phyloP scores from a whole-genome alignment of 306 rosid species.

The Medicago lupulina region DNA sequence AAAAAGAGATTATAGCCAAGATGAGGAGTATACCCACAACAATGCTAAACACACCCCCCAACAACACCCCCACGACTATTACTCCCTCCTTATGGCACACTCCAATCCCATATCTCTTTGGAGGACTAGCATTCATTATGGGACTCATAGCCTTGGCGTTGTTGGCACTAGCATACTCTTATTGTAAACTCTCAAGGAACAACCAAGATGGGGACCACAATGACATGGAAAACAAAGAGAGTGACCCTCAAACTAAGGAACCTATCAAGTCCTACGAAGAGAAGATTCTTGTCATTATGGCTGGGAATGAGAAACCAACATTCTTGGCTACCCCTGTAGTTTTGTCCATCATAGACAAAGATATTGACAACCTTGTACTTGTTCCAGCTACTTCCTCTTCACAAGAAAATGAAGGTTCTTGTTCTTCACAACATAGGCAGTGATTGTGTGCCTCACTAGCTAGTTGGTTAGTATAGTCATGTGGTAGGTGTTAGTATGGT shows the following conservation, averaged over 20 bases:
- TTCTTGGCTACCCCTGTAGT: constrained; percentile 64
- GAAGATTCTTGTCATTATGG: constrained; percentile 80
- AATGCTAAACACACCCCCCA: constrained; percentile 6
- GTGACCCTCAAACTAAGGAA: constrained; percentile 36
- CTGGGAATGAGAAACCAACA: constrained; percentile 73
- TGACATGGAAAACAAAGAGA: constrained; percentile 52
- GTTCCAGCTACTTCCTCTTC: background rate
- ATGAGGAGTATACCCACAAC: constrained; percentile 53
- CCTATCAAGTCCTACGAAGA: constrained; percentile 51
- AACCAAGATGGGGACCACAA: constrained; percentile 29
- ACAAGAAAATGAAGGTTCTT: constrained; percentile 32
- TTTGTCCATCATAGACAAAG: constrained; percentile 19
- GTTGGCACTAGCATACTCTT: constrained; percentile 70
- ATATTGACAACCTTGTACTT: constrained; percentile 9
- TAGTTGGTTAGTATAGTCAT: background rate
- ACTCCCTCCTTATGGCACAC: constrained; percentile 69
- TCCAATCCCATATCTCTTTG: constrained; percentile 86
- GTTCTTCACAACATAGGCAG: constrained; percentile 26
- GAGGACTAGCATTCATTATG: constrained; percentile 68
- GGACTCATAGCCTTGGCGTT: constrained; percentile 68
- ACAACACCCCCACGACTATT: background rate
- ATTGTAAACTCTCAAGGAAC: constrained; percentile 42
- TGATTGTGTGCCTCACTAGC: constrained; percentile 26
- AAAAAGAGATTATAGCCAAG: constrained; percentile 11
- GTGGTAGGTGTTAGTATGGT: background rate